Conservation (phyloP, 768 basidiomycete species). For the Lentinula aciculospora region DNA sequence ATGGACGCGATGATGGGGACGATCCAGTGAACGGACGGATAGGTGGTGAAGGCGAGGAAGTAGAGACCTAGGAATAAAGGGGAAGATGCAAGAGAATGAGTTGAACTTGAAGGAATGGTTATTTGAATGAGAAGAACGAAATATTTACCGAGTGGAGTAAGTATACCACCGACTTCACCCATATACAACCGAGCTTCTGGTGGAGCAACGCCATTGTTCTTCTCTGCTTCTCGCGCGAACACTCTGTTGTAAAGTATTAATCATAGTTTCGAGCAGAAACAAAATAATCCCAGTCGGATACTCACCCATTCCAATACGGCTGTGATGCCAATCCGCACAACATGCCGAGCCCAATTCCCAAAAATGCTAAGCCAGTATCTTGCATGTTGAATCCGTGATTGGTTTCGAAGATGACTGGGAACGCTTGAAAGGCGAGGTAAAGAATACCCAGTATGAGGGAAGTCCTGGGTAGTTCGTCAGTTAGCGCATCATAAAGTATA, state of each 20-base stretch:
- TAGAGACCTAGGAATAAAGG: constrained; percentile 34
- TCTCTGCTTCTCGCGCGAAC: constrained; percentile 28
- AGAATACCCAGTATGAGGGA: constrained; percentile 53
- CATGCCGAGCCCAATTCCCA: constrained; percentile 59
- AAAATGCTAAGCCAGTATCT: constrained; percentile 48
- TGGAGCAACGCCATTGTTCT: constrained; percentile 43
- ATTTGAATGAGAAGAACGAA: constrained; percentile 36
- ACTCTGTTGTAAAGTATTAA: no score
- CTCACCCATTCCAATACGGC: constrained; percentile 45
- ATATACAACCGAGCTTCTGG: constrained; percentile 63
- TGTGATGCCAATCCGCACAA: constrained; percentile 44
- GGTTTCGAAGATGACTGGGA: constrained; percentile 47
- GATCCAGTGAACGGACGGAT: constrained; percentile 52
- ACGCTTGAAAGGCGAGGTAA: constrained; percentile 60
- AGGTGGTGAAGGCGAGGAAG: constrained; percentile 50
- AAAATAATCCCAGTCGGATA: no score
- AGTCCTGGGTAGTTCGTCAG: constrained; percentile 38
- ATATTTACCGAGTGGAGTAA: constrained; percentile 51
- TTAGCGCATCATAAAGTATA: constrained; percentile 39
- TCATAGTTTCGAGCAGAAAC: no score
- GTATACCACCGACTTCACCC: constrained; percentile 63
- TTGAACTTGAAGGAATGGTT: constrained; percentile 50
- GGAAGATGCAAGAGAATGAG: constrained; percentile 39
- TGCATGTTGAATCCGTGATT: constrained; percentile 45
- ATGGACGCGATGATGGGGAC: constrained; percentile 58